Evolutionary conservation across 257 asterid species (phyloP).

Genomic region (Salvia splendens): DNA sequence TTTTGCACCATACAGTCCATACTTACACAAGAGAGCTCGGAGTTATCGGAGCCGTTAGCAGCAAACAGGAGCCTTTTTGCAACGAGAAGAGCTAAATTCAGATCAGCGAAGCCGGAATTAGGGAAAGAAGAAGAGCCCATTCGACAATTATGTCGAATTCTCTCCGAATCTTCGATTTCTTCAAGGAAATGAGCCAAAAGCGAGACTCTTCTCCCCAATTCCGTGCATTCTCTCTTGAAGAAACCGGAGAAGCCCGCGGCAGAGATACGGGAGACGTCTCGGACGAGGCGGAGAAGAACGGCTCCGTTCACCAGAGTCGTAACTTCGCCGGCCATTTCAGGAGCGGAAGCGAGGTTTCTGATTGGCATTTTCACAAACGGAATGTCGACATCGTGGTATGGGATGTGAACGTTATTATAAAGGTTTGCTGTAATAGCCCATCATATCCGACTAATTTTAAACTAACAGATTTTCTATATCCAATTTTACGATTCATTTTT

Average conservation of each 20-base stretch:
- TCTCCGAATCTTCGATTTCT: conserved; percentile 59
- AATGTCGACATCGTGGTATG: conserved; percentile 31
- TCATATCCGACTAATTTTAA: background rate
- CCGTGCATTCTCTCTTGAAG: conserved; percentile 72
- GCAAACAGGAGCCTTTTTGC: conserved; percentile 47
- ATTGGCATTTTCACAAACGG: conserved; percentile 28
- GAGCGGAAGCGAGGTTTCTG: conserved; percentile 32
- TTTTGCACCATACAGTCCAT: background rate
- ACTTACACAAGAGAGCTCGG: conserved; percentile 44
- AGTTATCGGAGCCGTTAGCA: conserved; percentile 40
- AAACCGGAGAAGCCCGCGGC: conserved; percentile 56
- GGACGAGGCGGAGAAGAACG: conserved; percentile 53
- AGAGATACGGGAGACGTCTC: conserved; percentile 62
- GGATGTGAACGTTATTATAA: conserved; percentile 19
- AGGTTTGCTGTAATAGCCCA: conserved; percentile 10
- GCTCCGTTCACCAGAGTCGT: conserved; percentile 35
- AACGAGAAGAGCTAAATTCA: conserved; percentile 44
- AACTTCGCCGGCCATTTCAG: conserved; percentile 55
- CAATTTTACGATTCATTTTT: no score
- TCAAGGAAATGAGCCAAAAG: conserved; percentile 69
- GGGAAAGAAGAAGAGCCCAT: conserved; percentile 46
- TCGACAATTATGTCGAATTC: conserved; percentile 23
- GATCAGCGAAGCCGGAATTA: conserved; percentile 55
- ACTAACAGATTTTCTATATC: no score
- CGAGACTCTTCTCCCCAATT: conserved; percentile 62